These are phyloP conservation scores for Fusarium neocosmosporiellum DNA, from an alignment of 2,329 filamentous ascomycete species.

Conservation along the genomic window DNA sequence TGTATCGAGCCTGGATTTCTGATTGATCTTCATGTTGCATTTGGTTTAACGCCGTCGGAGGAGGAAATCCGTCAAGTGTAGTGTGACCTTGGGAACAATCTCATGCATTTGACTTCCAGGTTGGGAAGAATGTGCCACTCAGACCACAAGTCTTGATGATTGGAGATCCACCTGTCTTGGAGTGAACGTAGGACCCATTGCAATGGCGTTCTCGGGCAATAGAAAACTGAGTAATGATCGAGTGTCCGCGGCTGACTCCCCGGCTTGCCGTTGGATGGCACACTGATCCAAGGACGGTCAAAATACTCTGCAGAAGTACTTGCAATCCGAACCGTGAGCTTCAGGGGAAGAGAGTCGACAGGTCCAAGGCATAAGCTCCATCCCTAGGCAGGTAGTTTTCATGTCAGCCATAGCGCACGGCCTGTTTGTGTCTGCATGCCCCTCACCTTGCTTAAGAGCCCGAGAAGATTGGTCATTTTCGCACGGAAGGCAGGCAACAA, in stretches of 20 bases:
- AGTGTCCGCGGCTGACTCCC: neutral
- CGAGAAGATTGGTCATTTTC: neutral
- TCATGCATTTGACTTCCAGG: slow-evolving; percentile 13
- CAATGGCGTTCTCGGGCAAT: neutral
- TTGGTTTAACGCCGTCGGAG: slow-evolving; percentile 17
- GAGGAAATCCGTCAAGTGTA: slow-evolving; percentile 9
- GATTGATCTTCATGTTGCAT: slow-evolving; percentile 4
- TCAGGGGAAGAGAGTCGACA: neutral
- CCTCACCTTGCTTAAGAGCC: neutral
- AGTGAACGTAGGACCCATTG: neutral
- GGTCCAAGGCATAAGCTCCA: neutral
- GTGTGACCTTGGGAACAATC: slow-evolving; percentile 21
- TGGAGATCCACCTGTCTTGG: neutral
- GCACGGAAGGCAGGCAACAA: neutral
- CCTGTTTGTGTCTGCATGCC: neutral
- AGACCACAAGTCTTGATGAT: neutral
- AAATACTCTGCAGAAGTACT: neutral
- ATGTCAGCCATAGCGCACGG: neutral
- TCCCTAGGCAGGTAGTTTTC: neutral
- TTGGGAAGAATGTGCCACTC: slow-evolving; percentile 5
- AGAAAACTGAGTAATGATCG: neutral
- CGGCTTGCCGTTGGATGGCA: neutral
- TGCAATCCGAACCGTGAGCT: neutral
- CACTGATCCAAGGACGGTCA: neutral
- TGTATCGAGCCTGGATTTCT: slow-evolving; percentile 11